phyloP scores from a whole-genome alignment of 352 stramenopile species.

The Globisporangium lucens region DNA sequence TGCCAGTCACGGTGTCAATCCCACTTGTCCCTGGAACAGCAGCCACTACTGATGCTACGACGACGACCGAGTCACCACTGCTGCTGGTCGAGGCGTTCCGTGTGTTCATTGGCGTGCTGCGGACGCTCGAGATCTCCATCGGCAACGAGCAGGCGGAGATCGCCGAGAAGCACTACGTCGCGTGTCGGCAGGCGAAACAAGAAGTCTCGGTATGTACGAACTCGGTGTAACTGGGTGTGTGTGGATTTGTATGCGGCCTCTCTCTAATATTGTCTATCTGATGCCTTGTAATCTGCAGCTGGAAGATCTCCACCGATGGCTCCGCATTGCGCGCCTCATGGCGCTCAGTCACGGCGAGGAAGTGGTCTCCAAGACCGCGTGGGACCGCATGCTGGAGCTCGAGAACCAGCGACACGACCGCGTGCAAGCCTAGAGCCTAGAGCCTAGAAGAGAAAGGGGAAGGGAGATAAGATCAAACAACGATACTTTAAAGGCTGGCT shows the following conservation, averaged over 20 bases:
- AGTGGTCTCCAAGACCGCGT: slow-evolving; percentile 38
- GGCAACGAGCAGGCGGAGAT: slow-evolving; percentile 72
- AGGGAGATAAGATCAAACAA: background rate
- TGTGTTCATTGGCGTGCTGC: slow-evolving; percentile 57
- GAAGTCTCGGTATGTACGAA: slow-evolving; percentile 57
- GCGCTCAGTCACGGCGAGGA: slow-evolving; percentile 63
- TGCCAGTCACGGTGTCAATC: slow-evolving; percentile 58
- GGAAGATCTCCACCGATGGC: slow-evolving; percentile 76
- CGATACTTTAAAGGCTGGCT: background rate
- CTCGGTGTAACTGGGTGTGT: background rate
- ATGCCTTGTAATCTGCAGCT: slow-evolving; percentile 30
- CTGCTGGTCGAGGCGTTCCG: slow-evolving; percentile 65
- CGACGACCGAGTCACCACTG: slow-evolving; percentile 12
- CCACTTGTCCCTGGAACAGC: background rate
- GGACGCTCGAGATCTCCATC: slow-evolving; percentile 50
- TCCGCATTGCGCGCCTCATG: slow-evolving; percentile 66
- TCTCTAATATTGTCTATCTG: background rate
- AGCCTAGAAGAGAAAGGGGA: background rate
- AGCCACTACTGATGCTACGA: background rate
- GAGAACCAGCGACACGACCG: slow-evolving; percentile 45
- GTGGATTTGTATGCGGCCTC: too few relatives aligned
- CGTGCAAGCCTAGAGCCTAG: slow-evolving; percentile 6
- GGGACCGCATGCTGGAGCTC: slow-evolving; percentile 59
- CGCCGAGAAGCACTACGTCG: slow-evolving; percentile 79
- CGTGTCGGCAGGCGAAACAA: slow-evolving; percentile 60